These are phyloP conservation scores for Kwoniella sp. DNA, from an alignment of 768 basidiomycete species.

Conservation along the genomic window DNA sequence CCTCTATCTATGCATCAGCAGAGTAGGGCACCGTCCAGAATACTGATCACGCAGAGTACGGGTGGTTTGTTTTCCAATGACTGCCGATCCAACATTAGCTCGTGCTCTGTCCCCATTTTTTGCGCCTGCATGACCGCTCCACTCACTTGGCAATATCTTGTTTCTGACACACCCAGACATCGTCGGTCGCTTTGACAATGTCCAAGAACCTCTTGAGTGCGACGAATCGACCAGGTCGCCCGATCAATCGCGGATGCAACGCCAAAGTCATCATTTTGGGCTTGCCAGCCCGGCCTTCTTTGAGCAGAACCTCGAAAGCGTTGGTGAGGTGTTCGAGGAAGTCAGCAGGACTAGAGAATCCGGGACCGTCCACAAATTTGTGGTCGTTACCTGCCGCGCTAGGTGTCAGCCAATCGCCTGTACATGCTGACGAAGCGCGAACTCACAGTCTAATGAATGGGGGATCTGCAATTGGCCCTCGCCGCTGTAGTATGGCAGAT, in stretches of 20 bases:
- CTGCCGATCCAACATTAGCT: constrained; percentile 34
- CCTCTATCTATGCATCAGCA: not conserved
- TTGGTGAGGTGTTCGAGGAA: constrained; percentile 4
- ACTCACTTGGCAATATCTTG: constrained; percentile 33
- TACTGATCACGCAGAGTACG: constrained; percentile 11
- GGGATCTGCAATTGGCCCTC: not conserved
- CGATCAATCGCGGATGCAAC: constrained; percentile 42
- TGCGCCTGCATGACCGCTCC: too few species aligned
- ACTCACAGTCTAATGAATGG: not conserved
- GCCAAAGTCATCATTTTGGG: constrained; percentile 49
- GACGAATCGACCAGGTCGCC: constrained; percentile 40
- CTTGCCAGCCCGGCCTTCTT: constrained; percentile 22
- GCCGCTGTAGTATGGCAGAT: not conserved
- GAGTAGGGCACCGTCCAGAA: not conserved
- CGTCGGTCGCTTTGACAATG: constrained; percentile 31
- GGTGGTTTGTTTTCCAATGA: constrained; percentile 35
- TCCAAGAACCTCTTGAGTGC: constrained; percentile 46
- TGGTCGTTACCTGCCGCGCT: not conserved
- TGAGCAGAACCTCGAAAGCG: not conserved
- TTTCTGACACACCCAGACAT: constrained; percentile 37
- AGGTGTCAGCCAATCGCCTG: too few species aligned
- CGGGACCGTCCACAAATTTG: not conserved
- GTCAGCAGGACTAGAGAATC: not conserved
- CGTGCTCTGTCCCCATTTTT: too few species aligned
- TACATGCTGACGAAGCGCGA: too few species aligned